Evolutionary conservation across 805 yeast genomes (phyloP).

Genomic region (Saccharomycopsis sp.): DNA sequence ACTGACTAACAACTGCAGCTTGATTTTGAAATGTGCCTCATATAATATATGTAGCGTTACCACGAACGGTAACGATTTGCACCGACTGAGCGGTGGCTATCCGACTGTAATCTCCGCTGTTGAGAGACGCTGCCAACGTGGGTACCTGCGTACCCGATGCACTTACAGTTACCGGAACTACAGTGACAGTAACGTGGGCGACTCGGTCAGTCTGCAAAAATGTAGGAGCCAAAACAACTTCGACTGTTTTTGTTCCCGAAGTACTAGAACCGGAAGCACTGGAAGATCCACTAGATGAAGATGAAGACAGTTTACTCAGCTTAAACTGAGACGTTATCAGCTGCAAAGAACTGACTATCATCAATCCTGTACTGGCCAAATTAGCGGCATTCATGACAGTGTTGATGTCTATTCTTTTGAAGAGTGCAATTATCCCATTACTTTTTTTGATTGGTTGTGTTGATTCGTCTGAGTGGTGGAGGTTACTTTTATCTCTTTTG

Average conservation of each 20-base stretch:
- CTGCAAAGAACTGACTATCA: slow-evolving; percentile 10
- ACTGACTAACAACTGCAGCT: no score
- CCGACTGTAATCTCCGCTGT: neutral
- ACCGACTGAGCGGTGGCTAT: neutral
- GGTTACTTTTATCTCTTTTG: neutral
- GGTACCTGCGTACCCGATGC: neutral
- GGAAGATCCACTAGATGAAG: slow-evolving; percentile 9
- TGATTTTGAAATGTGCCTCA: neutral
- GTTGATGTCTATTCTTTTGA: neutral
- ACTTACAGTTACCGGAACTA: neutral
- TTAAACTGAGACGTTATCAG: slow-evolving; percentile 1
- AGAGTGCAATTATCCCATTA: neutral
- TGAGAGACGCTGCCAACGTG: neutral
- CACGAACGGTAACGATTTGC: neutral
- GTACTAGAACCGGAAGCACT: slow-evolving; percentile 4
- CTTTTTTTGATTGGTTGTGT: neutral
- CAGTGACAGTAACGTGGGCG: neutral
- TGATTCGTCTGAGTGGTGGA: neutral
- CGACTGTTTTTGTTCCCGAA: neutral
- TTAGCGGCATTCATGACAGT: slow-evolving; percentile 8
- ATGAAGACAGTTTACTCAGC: slow-evolving; percentile 5
- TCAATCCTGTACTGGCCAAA: slow-evolving; percentile 14
- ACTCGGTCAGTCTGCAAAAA: neutral
- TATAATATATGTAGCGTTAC: neutral
- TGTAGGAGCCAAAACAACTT: neutral